Conservation (phyloP, 225 moss, liverwort and hornwort species). For the Straminergon stramineum region DNA sequence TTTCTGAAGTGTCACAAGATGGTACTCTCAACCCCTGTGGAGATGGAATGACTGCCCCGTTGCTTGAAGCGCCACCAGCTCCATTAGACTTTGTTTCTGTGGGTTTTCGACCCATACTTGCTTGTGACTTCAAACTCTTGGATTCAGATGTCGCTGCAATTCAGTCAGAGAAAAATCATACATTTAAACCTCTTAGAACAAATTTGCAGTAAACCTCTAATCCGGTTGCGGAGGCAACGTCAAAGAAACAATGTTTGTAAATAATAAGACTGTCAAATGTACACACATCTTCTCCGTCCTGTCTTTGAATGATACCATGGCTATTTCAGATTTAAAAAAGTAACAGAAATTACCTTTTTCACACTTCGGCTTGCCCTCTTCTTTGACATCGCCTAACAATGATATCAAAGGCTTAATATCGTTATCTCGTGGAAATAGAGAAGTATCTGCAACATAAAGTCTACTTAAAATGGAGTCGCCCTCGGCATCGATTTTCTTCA, state of each 20-base stretch:
- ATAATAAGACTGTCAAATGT: not conserved
- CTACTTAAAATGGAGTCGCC: conserved; percentile 66
- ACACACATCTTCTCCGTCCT: not conserved
- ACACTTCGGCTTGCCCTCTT: conserved; percentile 19
- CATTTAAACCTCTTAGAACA: not conserved
- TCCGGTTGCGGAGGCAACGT: not conserved
- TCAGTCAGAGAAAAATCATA: not conserved
- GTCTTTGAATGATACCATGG: not conserved
- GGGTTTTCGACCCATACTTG: not conserved
- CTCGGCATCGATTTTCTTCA: conserved; percentile 14
- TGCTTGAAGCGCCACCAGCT: conserved; percentile 11
- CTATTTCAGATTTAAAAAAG: not conserved
- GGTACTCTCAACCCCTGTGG: conserved; percentile 9
- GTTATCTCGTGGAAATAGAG: conserved; percentile 78
- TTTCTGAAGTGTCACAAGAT: conserved; percentile 7
- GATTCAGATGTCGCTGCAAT: conserved; percentile 14
- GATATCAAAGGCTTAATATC: conserved; percentile 62
- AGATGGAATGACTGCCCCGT: conserved; percentile 4
- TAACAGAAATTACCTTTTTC: conserved; percentile 20
- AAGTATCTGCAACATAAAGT: conserved; percentile 88
- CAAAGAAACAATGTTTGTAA: not conserved
- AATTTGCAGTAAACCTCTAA: not conserved
- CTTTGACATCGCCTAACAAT: conserved; percentile 18
- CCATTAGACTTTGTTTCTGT: conserved; percentile 5
- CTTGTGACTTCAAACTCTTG: conserved; percentile 18